Evolutionary conservation across 805 yeast species (phyloP).

Genomic region (Cyberlindnera petersonii): DNA sequence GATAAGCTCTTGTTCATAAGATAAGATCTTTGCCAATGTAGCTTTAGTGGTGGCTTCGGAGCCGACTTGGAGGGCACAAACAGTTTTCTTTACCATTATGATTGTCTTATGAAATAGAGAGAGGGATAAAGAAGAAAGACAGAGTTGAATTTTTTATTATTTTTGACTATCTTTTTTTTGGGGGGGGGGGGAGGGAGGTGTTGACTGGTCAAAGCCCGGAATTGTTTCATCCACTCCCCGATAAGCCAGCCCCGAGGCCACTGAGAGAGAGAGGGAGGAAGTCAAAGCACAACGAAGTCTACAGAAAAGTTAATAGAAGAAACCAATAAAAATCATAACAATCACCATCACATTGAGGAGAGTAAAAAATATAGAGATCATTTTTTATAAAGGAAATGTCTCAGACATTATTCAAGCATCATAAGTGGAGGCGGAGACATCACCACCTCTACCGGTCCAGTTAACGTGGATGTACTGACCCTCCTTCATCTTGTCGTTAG

Average conservation of each 20-base stretch:
- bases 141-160: background rate
- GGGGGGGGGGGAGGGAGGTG: no score
- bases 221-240: no score
- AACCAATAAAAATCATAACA: no score
- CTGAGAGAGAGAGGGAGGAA: no score
- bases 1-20: conserved; percentile 35
- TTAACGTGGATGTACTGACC: conserved; percentile 87
- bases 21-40: conserved; percentile 36
- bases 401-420: conserved; percentile 55
- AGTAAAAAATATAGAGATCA: no score
- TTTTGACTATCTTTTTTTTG: no score
- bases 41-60: conserved; percentile 35
- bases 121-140: background rate
- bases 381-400: background rate
- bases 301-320: no score
- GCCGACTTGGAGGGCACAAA: conserved; percentile 43
- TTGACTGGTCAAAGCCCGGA: no score
- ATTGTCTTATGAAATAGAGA: background rate
- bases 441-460: conserved; percentile 99
- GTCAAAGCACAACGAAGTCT: no score
- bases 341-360: no score
- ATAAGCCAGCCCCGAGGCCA: no score
- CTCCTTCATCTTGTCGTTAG: conserved; percentile 69
- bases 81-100: conserved; percentile 13
- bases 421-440: conserved; percentile 92